Percentiles rank a stretch among this genome's conserved stretches.
phyloP scores from a whole-genome alignment of 441 rosid genomes.

The Populus tomentosa region DNA sequence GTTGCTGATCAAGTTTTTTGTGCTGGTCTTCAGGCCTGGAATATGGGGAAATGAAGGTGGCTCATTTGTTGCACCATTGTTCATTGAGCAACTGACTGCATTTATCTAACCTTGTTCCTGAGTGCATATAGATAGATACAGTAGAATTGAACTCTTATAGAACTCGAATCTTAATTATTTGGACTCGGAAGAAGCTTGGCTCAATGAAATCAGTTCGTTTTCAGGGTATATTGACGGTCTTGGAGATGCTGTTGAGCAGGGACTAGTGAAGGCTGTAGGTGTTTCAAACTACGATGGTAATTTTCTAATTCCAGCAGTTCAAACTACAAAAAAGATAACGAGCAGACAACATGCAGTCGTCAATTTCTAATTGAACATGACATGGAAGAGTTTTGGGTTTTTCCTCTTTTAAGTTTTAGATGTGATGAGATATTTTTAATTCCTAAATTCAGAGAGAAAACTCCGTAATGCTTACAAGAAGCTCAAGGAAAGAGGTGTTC shows the following conservation, averaged over 20 bases:
- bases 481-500: slow-evolving; percentile 87
- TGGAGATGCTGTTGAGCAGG: slow-evolving; percentile 95
- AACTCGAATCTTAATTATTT: slow-evolving; percentile 4
- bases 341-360: neutral
- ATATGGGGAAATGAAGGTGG: slow-evolving; percentile 97
- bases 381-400: neutral
- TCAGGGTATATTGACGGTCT: slow-evolving; percentile 96
- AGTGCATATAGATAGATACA: slow-evolving; percentile 3
- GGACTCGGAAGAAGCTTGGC: slow-evolving; percentile 17
- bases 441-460: slow-evolving; percentile 50
- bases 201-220: slow-evolving; percentile 22
- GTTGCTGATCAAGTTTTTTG: slow-evolving; percentile 26
- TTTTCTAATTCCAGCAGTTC: slow-evolving; percentile 14
- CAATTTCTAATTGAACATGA: neutral
- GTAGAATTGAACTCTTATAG: slow-evolving; percentile 8
- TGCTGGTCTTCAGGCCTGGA: slow-evolving; percentile 78
- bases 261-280: slow-evolving; percentile 95
- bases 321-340: neutral
- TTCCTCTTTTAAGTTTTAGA: neutral
- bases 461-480: slow-evolving; percentile 73
- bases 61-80: slow-evolving; percentile 14
- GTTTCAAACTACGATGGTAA: slow-evolving; percentile 92
- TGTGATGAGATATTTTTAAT: neutral
- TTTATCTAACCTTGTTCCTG: too few species aligned
- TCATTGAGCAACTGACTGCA: too few species aligned